These are phyloP conservation scores for Hirsutella rhossiliensis DNA, from an alignment of 2,329 filamentous ascomycete genomes.

Conservation along the genomic window DNA sequence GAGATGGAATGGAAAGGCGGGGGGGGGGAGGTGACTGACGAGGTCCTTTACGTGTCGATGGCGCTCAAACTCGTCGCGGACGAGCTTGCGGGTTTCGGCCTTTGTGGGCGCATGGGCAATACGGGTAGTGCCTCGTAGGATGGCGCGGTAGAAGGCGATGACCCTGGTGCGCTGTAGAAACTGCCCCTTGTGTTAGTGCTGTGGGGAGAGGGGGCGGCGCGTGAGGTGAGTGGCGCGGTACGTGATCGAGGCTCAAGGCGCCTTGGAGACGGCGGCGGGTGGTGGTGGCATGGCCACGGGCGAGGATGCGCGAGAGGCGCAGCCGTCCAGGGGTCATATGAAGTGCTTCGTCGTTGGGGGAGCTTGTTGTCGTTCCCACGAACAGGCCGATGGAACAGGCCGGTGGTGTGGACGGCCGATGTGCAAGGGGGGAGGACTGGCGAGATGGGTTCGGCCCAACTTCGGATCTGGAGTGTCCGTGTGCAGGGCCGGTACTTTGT, in stretches of 20 bases:
- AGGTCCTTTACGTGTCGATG: slow-evolving; percentile 43
- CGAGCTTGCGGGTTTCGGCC: slow-evolving; percentile 43
- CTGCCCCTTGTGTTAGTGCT: slow-evolving; percentile 18
- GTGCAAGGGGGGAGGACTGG: no score
- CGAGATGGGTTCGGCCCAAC: no score
- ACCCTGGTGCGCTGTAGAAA: slow-evolving; percentile 46
- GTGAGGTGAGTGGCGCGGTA: slow-evolving; percentile 15
- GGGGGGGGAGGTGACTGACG: slow-evolving; percentile 24
- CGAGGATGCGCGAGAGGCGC: slow-evolving; percentile 13
- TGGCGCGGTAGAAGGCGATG: slow-evolving; percentile 44
- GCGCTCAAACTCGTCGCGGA: slow-evolving; percentile 48
- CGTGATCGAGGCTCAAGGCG: slow-evolving; percentile 46
- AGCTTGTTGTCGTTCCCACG: no score
- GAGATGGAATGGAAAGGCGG: no score
- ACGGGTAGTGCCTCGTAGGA: slow-evolving; percentile 40
- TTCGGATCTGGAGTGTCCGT: no score
- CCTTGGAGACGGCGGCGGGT: slow-evolving; percentile 19
- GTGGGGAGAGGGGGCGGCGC: neutral
- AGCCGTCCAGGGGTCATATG: slow-evolving; percentile 12
- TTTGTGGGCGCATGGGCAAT: slow-evolving; percentile 39
- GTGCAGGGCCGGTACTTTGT: no score
- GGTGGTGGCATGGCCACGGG: slow-evolving; percentile 25
- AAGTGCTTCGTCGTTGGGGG: neutral
- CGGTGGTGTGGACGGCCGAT: no score
- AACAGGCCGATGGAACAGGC: no score